These are phyloP conservation scores for Aspergillus cavernicola DNA, from an alignment of 495 filamentous ascomycete species.

Conservation along the genomic window DNA sequence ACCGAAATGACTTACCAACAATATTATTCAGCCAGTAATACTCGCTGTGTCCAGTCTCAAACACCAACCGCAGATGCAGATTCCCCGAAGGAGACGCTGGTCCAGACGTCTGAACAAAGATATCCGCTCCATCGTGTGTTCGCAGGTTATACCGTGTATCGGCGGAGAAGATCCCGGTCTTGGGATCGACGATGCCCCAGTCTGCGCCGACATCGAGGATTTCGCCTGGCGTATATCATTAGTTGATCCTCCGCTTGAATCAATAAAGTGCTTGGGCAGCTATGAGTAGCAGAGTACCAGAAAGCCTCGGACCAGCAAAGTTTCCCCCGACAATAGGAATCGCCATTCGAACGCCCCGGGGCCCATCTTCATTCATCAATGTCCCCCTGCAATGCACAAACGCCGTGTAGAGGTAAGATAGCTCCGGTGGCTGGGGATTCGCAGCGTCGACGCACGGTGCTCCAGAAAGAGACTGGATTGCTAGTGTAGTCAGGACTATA, in stretches of 20 bases:
- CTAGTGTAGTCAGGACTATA: background rate
- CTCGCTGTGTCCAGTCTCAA: constrained; percentile 25
- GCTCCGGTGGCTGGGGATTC: constrained; percentile 19
- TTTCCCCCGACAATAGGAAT: constrained; percentile 34
- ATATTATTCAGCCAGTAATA: constrained; percentile 38
- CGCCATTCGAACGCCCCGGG: constrained; percentile 22
- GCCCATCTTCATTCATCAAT: constrained; percentile 20
- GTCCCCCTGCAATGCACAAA: constrained; percentile 23
- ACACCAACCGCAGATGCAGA: constrained; percentile 27
- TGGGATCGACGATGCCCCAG: constrained; percentile 27
- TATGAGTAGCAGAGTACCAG: too few species aligned
- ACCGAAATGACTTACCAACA: constrained; percentile 21
- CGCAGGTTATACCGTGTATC: constrained; percentile 34
- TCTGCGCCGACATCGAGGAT: constrained; percentile 33
- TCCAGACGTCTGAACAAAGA: constrained; percentile 27
- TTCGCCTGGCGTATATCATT: constrained; percentile 13
- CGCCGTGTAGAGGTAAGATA: constrained; percentile 30
- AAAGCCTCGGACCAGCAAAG: constrained; percentile 28
- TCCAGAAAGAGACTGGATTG: background rate
- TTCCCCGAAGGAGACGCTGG: constrained; percentile 21
- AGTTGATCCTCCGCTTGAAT: background rate
- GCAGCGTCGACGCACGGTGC: background rate
- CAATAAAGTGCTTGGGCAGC: background rate
- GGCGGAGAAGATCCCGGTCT: constrained; percentile 27
- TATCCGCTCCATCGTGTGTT: constrained; percentile 28